A percentile compares a stretch with the other conserved stretches of the same genome.
These are phyloP conservation scores for Diaporthe caulivora DNA, from an alignment of 2,329 filamentous ascomycete genomes.

Conservation along the genomic window DNA sequence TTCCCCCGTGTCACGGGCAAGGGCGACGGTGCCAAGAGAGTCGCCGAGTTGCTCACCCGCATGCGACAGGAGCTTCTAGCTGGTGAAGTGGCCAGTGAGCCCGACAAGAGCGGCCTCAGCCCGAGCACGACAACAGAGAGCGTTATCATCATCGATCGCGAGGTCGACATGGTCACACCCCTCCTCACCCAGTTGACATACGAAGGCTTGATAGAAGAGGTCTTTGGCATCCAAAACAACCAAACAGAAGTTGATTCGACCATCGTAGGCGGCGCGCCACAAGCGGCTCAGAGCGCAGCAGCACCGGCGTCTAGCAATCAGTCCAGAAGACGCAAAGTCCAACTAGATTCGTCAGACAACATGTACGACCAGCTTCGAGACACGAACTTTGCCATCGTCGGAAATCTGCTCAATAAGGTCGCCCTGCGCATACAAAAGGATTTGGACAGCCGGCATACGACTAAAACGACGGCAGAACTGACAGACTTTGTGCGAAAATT, in stretches of 20 bases:
- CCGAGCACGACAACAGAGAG: constrained; percentile 92
- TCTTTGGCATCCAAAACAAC: constrained; percentile 92
- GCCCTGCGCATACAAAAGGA: constrained; percentile 87
- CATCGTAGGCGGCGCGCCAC: constrained; percentile 81
- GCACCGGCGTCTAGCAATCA: constrained; percentile 66
- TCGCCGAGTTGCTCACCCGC: constrained; percentile 87
- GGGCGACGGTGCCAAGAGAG: constrained; percentile 90
- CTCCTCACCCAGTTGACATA: constrained; percentile 96
- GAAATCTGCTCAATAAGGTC: constrained; percentile 88
- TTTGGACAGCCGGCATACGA: constrained; percentile 87
- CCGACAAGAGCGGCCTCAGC: constrained; percentile 75
- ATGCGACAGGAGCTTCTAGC: constrained; percentile 92
- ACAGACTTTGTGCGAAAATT: constrained; percentile 96
- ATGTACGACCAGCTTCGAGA: constrained; percentile 90
- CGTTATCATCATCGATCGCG: constrained; percentile 93
- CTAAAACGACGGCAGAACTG: constrained; percentile 90
- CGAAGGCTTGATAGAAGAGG: constrained; percentile 93
- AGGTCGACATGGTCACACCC: constrained; percentile 92
- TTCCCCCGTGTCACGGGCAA: constrained; percentile 97
- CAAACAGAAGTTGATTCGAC: constrained; percentile 94
- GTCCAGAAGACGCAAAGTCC: constrained; percentile 85
- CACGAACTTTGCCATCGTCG: constrained; percentile 95
- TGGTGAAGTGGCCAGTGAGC: constrained; percentile 77
- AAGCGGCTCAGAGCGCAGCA: constrained; percentile 64
- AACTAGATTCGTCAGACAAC: constrained; percentile 89